Evolutionary conservation across 768 basidiomycete genomes (phyloP).

Genomic region (Termitomyces sp.): DNA sequence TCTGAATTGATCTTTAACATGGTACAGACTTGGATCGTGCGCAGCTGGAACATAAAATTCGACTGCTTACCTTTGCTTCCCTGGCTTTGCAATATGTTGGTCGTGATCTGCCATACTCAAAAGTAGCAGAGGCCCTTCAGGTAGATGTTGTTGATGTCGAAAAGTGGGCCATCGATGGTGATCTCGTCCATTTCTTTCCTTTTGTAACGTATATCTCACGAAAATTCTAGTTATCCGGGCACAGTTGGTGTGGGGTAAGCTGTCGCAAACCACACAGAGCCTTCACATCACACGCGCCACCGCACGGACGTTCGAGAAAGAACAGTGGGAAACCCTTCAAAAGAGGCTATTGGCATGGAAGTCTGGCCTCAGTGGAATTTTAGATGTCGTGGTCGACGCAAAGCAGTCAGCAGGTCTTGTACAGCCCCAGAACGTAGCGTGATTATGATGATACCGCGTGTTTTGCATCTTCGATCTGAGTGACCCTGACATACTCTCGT

Average conservation of each 20-base stretch:
- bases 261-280: slow-evolving; percentile 74
- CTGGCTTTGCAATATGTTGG: slow-evolving; percentile 77
- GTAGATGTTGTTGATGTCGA: slow-evolving; percentile 67
- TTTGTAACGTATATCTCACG: slow-evolving; percentile 2
- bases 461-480: neutral
- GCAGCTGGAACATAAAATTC: slow-evolving; percentile 73
- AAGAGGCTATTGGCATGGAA: slow-evolving; percentile 77
- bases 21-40: slow-evolving; percentile 47
- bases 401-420: slow-evolving; percentile 38
- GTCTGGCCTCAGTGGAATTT: slow-evolving; percentile 57
- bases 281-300: slow-evolving; percentile 70
- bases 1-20: slow-evolving; percentile 1
- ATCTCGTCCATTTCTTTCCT: slow-evolving; percentile 8
- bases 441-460: neutral
- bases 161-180: slow-evolving; percentile 85
- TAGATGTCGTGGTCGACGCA: slow-evolving; percentile 64
- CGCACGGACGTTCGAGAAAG: slow-evolving; percentile 68
- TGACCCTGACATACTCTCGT: neutral
- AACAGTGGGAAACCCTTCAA: slow-evolving; percentile 78
- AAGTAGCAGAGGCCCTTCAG: slow-evolving; percentile 62
- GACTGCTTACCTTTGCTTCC: slow-evolving; percentile 69
- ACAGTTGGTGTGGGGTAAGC: slow-evolving; percentile 74
- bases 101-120: slow-evolving; percentile 64
- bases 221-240: slow-evolving; percentile 66
- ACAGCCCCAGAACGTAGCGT: slow-evolving; percentile 15